Conservation (phyloP, 164 flowering plant species). For the Umbellularia californica region DNA sequence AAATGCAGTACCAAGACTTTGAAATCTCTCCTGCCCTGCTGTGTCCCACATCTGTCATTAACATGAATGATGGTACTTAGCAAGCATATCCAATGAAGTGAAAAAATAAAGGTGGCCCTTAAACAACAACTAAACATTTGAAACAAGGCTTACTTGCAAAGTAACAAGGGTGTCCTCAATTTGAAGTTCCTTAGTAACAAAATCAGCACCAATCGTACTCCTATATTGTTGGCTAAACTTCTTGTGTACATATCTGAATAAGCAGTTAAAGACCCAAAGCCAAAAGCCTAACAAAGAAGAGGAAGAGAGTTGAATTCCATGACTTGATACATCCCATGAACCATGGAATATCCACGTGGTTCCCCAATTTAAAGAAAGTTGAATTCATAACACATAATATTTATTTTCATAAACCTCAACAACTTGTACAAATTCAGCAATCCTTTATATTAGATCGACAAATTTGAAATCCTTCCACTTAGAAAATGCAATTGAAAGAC, state of each 20-base stretch:
- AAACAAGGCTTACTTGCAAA: conserved; percentile 46
- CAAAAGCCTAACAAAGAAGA: neutral
- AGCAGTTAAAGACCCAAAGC: conserved; percentile 20
- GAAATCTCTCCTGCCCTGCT: conserved; percentile 95
- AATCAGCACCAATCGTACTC: conserved; percentile 95
- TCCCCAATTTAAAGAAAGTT: neutral
- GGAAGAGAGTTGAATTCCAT: no score
- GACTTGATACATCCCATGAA: neutral
- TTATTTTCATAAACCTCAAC: neutral
- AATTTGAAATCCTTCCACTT: neutral
- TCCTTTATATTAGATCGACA: neutral
- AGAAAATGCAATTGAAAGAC: neutral
- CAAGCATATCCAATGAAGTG: neutral
- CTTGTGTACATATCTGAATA: conserved; percentile 72
- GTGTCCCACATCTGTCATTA: conserved; percentile 87
- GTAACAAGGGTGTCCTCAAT: conserved; percentile 82
- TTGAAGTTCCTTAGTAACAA: conserved; percentile 82
- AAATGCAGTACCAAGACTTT: conserved; percentile 95
- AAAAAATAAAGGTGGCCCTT: neutral
- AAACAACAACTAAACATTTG: neutral
- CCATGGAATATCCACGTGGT: neutral
- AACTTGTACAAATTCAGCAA: neutral
- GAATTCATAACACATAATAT: neutral
- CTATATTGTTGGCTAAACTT: conserved; percentile 87
- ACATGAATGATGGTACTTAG: neutral